These are phyloP conservation scores for Ustilago sp. DNA, from an alignment of 1,284 basidiomycete genomes.

Conservation along the genomic window DNA sequence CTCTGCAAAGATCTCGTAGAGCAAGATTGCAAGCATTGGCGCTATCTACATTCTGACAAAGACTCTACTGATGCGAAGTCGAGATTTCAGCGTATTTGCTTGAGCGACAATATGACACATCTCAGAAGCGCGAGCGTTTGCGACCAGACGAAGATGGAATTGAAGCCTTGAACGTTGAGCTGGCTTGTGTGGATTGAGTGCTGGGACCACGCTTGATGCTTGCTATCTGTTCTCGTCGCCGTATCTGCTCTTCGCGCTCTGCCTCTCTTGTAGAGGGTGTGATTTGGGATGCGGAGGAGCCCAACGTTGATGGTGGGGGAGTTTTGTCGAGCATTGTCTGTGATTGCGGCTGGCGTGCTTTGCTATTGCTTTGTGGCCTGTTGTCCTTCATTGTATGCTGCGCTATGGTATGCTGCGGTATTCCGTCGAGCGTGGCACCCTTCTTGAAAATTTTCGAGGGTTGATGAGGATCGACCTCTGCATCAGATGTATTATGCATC, in stretches of 20 bases:
- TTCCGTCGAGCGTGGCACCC: neutral
- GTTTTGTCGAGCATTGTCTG: neutral
- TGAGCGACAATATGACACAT: neutral
- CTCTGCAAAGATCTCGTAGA: too few species aligned
- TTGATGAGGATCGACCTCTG: neutral
- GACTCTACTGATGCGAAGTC: too few species aligned
- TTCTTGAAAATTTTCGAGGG: neutral
- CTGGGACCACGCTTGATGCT: slow-evolving; percentile 20
- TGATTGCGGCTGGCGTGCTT: neutral
- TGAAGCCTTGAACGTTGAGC: neutral
- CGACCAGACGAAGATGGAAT: slow-evolving; percentile 1
- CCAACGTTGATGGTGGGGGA: slow-evolving; percentile 10
- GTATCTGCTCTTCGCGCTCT: slow-evolving; percentile 25
- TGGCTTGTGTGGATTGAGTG: neutral
- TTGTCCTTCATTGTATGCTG: neutral
- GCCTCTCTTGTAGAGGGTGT: slow-evolving; percentile 5
- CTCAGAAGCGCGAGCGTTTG: slow-evolving; percentile 36
- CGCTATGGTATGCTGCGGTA: too few species aligned
- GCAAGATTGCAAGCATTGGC: too few species aligned
- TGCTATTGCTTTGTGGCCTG: too few species aligned
- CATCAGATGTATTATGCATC: neutral
- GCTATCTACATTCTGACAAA: too few species aligned
- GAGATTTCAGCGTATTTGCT: too few species aligned
- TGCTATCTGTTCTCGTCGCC: slow-evolving; percentile 33
- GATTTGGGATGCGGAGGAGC: slow-evolving; percentile 5